Base-by-base conservation (phyloP, 805 yeast genomes). In the Metschnikowia kofuensis region DNA sequence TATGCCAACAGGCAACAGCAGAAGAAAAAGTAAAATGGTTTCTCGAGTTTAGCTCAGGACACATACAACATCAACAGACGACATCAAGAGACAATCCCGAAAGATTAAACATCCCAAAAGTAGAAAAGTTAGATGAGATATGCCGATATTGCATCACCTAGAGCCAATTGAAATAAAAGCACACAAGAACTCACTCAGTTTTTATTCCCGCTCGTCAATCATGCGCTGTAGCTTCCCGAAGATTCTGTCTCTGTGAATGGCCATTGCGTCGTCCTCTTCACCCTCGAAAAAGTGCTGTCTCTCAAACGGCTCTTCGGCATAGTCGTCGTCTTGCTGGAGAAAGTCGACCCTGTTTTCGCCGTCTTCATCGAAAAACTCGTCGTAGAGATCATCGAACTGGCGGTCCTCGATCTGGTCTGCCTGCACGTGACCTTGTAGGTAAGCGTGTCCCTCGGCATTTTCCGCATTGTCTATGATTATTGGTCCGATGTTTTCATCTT, bases 191-290 rank as follows among this genome's bases (percentile, higher is more conserved):
- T 4, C 21, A 21, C 21, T 21, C 21, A 4, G 21, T 21, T 21
- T 31, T 31, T 31, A 34, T 3, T 40, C 38, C 5, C 21, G 49
- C 49, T 76, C 75, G 34, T 79, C 64, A 14, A 85, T 77, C 85
- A 82, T 77, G 30, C 63, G 67, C 54, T 84, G 80, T 28, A 85
- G 62, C 47, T 69, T 72, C 0, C 81, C 81, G 62, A 84, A 84
- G 6, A 84, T 83, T 42, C 65, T 69, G 57, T 84, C 89, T 46
- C 90, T 65, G 57, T 85, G 84, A 1, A 76, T 72, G 0, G 89
- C 89, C 54, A 82, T 41, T 5, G 80, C 82, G 56, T 83, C 85
- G 30, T 80, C 81, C 35, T 68, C 72, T 47, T 84, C 89, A 7
- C 67, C 63, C 2, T 75, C 70, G 57, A 83, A 84, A 57, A 84